Percentiles rank a stretch among this genome's conserved stretches.
Evolutionary conservation across 2,329 filamentous ascomycete genomes (phyloP).

Genomic region (Botrytis sinoallii): DNA sequence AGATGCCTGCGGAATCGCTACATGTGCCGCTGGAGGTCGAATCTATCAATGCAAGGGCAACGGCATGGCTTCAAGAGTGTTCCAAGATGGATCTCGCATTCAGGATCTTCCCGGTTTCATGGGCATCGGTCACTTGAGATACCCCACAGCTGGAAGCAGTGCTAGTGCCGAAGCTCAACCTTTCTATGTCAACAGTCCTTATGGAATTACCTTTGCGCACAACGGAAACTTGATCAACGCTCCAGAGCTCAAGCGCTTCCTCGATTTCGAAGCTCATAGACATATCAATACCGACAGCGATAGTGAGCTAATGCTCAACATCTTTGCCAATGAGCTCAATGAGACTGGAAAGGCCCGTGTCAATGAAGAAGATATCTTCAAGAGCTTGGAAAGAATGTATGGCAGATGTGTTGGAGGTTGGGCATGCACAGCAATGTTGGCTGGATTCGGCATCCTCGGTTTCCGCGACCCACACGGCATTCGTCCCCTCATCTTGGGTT

Average conservation of each 20-base stretch:
- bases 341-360: constrained; percentile 78
- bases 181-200: constrained; percentile 86
- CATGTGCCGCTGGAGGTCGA: constrained; percentile 69
- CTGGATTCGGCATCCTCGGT: constrained; percentile 74
- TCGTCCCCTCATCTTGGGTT: constrained; percentile 76
- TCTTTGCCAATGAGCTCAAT: constrained; percentile 79
- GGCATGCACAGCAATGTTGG: constrained; percentile 79
- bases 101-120: constrained; percentile 77
- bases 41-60: constrained; percentile 90
- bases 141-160: constrained; percentile 84
- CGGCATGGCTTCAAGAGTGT: constrained; percentile 82
- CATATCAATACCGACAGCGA: constrained; percentile 78
- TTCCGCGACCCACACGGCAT: constrained; percentile 81
- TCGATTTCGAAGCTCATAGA: constrained; percentile 40
- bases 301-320: constrained; percentile 82
- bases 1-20: constrained; percentile 84
- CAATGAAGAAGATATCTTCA: constrained; percentile 75
- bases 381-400: constrained; percentile 69
- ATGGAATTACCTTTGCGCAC: constrained; percentile 76
- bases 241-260: constrained; percentile 58
- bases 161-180: constrained; percentile 85
- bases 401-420: constrained; percentile 69
- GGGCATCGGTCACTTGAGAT: constrained; percentile 82
- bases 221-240: constrained; percentile 89
- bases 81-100: constrained; percentile 73